Base-by-base conservation (phyloP, 345 rosid genomes). In the Clausena lansium region DNA sequence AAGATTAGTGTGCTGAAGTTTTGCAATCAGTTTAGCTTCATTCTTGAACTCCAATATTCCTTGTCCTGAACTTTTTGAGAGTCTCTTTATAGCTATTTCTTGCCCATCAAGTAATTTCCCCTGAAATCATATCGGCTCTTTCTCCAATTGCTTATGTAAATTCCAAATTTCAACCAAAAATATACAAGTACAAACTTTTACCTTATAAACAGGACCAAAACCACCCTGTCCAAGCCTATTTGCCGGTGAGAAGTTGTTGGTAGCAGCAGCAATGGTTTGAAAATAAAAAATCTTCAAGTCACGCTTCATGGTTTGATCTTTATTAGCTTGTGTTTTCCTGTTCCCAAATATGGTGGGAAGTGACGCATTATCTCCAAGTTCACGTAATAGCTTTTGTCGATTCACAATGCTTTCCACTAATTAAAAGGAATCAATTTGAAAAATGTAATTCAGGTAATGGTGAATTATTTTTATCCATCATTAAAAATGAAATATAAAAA, bases 141-240 rank as follows among this genome's bases (percentile, higher is more conserved):
- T 30, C 20, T 63, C 20, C 7, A 30, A 7, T 19, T 36, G 20
- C 4, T 35, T 20, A 0, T 6, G 32, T 36, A 22, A 0, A 35
- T 13, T 2, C 20, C 50, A 2, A 32, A 22, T 22, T 2, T 36
- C 2, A 67, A 67, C 25, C 7, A 20, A 20, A 55, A 19, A 20
- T 1, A 4, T 1, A 19, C 19, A 55, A 1, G 59, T 1, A 55
- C 1, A 67, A 36, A 2, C 6, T 61, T 33, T 64, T 39, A 45
- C 73, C 73, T 69, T 45, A 69, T 69, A 69, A 69, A 65, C 70
- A 2, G 70, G 15, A 36, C 70, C 70, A 35, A 38, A 38, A 38
- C 41, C 41, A 38, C 41, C 41, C 41, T 38, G 10, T 38, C 41
- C 41, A 38, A 38, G 57, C n/a, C 17, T 69, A 45, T 45, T 69